Conservation (phyloP, 495 filamentous ascomycete species). For the Aspergillus diversus region DNA sequence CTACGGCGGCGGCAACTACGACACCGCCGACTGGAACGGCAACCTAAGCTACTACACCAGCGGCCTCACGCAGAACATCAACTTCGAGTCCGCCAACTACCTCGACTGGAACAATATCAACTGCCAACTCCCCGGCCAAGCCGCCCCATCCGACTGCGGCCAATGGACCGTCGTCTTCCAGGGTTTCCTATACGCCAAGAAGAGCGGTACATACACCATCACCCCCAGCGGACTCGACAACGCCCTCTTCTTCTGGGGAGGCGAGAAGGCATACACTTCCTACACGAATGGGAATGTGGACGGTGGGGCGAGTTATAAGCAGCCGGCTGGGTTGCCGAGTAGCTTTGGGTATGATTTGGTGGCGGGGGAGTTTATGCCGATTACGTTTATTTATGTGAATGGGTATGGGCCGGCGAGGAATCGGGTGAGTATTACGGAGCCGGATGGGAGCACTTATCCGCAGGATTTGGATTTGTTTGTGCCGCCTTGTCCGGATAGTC, state of each 20-base stretch:
- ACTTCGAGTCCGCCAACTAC: conserved; percentile 9
- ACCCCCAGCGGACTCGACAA: conserved; percentile 4
- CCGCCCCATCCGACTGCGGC: not conserved
- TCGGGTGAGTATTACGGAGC: not conserved
- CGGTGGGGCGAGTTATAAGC: conserved; percentile 2
- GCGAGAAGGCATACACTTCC: not conserved
- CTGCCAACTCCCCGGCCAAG: conserved; percentile 17
- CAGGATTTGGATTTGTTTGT: not conserved
- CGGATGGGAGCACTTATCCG: not conserved
- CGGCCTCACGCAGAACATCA: conserved; percentile 10
- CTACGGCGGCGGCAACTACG: conserved; percentile 16
- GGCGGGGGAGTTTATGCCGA: not conserved
- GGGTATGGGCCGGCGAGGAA: conserved; percentile 6
- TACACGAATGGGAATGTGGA: conserved; percentile 8
- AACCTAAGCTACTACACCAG: conserved; percentile 11
- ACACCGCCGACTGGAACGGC: conserved; percentile 12
- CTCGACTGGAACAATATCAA: not conserved
- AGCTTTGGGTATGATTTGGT: not conserved
- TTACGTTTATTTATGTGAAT: conserved; percentile 6
- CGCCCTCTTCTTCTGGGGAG: conserved; percentile 13
- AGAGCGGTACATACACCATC: not conserved
- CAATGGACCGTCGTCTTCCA: conserved; percentile 19
- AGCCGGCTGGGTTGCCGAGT: not conserved
- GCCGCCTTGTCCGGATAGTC: not conserved
- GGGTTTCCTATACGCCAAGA: conserved; percentile 5